Conservation (phyloP, 192 early-diverging fungal species). For the Gonapodya sp. region DNA sequence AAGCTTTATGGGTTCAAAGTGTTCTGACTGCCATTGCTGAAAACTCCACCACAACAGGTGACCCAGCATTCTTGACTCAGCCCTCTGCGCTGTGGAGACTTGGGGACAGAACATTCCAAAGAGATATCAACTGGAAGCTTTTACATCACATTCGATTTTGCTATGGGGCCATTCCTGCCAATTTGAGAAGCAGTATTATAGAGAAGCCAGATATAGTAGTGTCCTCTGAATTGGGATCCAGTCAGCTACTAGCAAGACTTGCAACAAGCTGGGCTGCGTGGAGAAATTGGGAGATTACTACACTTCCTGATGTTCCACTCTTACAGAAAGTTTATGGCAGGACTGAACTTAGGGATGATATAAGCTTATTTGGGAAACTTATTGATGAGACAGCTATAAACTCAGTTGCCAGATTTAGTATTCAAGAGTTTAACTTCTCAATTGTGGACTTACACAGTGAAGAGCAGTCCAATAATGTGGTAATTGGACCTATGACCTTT, state of each 20-base stretch:
- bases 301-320: conserved; percentile 31
- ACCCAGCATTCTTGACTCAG: conserved; percentile 55
- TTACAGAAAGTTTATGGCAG: conserved; percentile 38
- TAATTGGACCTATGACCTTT: not conserved
- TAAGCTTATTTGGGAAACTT: too few species aligned
- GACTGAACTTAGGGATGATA: too few species aligned
- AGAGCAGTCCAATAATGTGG: conserved; percentile 25
- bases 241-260: conserved; percentile 35
- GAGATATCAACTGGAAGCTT: conserved; percentile 68
- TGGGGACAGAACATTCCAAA: conserved; percentile 48
- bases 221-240: conserved; percentile 19
- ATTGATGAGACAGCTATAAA: not conserved
- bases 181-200: conserved; percentile 26
- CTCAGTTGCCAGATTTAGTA: conserved; percentile 27
- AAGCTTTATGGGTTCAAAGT: not conserved
- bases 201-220: conserved; percentile 30
- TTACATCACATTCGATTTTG: conserved; percentile 54
- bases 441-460: conserved; percentile 40
- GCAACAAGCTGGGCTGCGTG: conserved; percentile 37
- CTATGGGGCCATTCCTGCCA: conserved; percentile 29
- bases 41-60: conserved; percentile 21
- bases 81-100: conserved; percentile 55
- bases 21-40: not conserved
- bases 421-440: conserved; percentile 30
- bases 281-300: conserved; percentile 54